A percentile compares a stretch with the other conserved stretches of the same genome.
phyloP scores from a whole-genome alignment of 495 filamentous ascomycete genomes.

The Aspergillus ellipticus region DNA sequence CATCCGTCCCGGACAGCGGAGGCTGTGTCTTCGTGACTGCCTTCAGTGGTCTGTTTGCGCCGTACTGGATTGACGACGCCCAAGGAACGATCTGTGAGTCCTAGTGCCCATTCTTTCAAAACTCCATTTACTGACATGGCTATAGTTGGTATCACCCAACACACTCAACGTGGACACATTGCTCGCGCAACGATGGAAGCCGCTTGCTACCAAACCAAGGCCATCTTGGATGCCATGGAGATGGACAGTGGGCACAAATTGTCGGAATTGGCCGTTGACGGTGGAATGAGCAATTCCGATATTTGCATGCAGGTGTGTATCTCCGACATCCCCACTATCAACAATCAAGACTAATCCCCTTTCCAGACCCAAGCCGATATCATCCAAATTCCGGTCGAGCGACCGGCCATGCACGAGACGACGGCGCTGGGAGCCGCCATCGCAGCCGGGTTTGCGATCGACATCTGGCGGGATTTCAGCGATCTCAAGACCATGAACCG shows the following conservation, averaged over 20 bases:
- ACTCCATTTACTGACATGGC: constrained; percentile 6
- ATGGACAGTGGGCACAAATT: constrained; percentile 80
- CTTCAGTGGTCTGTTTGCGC: constrained; percentile 92
- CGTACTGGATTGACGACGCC: constrained; percentile 98
- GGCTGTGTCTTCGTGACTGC: constrained; percentile 94
- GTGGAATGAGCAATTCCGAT: constrained; percentile 91
- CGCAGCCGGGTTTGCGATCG: constrained; percentile 83
- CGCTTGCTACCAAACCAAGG: constrained; percentile 92
- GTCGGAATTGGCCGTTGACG: constrained; percentile 79
- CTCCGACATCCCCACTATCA: not conserved
- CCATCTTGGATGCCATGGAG: constrained; percentile 93
- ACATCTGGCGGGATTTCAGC: constrained; percentile 74
- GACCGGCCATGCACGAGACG: constrained; percentile 89
- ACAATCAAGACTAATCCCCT: constrained; percentile 12
- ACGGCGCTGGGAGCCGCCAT: constrained; percentile 93
- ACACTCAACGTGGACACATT: constrained; percentile 86
- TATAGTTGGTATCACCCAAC: constrained; percentile 81
- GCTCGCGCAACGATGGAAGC: constrained; percentile 93
- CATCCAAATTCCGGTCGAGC: constrained; percentile 80
- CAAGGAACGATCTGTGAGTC: constrained; percentile 81
- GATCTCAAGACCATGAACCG: constrained; percentile 78
- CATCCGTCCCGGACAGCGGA: constrained; percentile 80
- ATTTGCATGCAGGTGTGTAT: constrained; percentile 84
- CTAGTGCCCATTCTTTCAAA: not conserved
- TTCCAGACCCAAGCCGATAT: constrained; percentile 83